A percentile compares a stretch with the other conserved stretches of the same genome.
phyloP scores from a whole-genome alignment of 176 grass and related monocot species.

The Oryza coarctata region DNA sequence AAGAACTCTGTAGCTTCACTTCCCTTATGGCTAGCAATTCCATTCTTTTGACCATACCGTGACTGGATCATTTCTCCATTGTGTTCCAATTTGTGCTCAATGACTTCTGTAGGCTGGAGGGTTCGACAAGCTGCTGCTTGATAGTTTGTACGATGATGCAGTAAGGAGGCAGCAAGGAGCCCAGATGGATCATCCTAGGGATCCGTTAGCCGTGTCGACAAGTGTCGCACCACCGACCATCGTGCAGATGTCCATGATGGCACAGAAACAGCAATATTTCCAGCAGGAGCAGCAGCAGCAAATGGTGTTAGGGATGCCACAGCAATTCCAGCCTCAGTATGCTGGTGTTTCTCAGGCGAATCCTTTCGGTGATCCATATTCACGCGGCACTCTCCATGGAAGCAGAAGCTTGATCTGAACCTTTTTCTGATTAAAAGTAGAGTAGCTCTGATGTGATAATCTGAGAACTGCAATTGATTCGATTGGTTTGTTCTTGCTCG shows the following conservation, averaged over 20 bases:
- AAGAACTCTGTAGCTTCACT: neutral
- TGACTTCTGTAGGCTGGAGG: constrained; percentile 60
- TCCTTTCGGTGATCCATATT: constrained; percentile 55
- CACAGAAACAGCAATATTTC: constrained; percentile 45
- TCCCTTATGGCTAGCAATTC: neutral
- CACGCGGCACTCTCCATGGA: constrained; percentile 29
- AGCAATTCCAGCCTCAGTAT: constrained; percentile 26
- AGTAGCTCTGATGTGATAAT: neutral
- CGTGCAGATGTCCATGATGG: constrained; percentile 71
- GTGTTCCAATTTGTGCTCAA: neutral
- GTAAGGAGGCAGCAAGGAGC: constrained; percentile 37
- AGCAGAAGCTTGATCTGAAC: constrained; percentile 67
- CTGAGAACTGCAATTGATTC: neutral
- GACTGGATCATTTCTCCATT: too few species aligned
- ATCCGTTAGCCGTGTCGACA: constrained; percentile 66
- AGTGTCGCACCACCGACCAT: constrained; percentile 49
- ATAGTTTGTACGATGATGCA: constrained; percentile 69
- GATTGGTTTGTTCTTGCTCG: neutral
- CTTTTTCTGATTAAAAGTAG: constrained; percentile 1
- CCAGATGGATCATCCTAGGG: constrained; percentile 13
- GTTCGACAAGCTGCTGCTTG: constrained; percentile 69
- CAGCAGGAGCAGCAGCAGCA: constrained; percentile 31
- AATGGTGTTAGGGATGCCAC: constrained; percentile 47
- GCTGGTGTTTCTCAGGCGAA: constrained; percentile 35
- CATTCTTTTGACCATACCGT: neutral